A percentile compares a stretch with the other conserved stretches of the same genome.
Evolutionary conservation across 306 rosid species (phyloP).

Genomic region (Ormosia semicastrata): DNA sequence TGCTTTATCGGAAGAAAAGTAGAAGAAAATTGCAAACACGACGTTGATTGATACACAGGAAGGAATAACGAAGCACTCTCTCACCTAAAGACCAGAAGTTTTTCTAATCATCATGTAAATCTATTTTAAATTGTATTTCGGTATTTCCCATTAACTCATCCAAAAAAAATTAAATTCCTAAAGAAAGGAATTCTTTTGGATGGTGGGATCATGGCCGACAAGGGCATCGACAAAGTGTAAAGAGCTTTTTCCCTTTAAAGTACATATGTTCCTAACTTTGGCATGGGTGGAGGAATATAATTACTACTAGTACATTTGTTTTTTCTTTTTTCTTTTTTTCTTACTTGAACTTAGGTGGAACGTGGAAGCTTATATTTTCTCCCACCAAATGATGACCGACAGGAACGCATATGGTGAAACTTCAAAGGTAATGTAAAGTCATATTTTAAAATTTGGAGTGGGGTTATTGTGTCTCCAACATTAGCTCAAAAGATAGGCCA

Average conservation of each 20-base stretch:
- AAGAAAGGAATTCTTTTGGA: conserved; percentile 32
- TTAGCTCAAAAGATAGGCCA: conserved; percentile 37
- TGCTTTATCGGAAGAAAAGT: not conserved
- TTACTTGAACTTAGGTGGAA: conserved; percentile 55
- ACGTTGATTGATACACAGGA: not conserved
- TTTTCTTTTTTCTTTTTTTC: not conserved
- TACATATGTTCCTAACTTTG: conserved; percentile 72
- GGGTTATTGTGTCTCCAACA: conserved; percentile 66
- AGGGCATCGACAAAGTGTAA: conserved; percentile 60
- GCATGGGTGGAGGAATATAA: conserved; percentile 68
- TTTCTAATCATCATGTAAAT: not conserved
- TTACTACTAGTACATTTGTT: conserved; percentile 9
- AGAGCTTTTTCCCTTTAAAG: conserved; percentile 67
- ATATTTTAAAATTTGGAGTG: conserved; percentile 41
- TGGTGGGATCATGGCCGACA: conserved; percentile 89
- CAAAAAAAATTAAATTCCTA: not conserved
- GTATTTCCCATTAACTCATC: not conserved
- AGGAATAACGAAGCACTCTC: not conserved
- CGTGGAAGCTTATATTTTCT: conserved; percentile 60
- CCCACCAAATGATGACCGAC: conserved; percentile 75
- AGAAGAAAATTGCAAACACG: not conserved
- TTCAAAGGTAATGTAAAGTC: conserved; percentile 43
- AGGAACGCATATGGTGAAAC: conserved; percentile 76
- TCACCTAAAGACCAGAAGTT: not conserved
- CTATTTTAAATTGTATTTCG: not conserved